Evolutionary conservation across 768 basidiomycete species (phyloP).

Genomic region (Leccinum subgranulosum): DNA sequence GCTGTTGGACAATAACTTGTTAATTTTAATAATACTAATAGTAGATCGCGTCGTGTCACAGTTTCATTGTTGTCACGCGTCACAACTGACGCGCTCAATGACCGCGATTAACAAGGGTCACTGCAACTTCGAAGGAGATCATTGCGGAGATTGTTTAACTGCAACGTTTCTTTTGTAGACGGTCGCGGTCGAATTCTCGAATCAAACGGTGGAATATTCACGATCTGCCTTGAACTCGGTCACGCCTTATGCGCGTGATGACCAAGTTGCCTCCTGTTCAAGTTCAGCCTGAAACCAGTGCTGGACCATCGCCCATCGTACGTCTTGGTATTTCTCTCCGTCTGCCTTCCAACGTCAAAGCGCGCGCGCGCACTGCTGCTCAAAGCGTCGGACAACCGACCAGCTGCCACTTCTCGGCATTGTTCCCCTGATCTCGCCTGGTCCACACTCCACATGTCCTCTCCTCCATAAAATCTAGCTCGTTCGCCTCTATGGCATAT

Average conservation of each 20-base stretch:
- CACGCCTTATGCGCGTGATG: conserved; percentile 19
- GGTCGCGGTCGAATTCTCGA: conserved; percentile 4
- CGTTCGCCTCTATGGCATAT: not conserved
- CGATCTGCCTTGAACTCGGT: not conserved
- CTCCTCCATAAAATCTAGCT: conserved; percentile 14
- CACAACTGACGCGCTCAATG: not conserved
- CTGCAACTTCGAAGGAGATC: not conserved
- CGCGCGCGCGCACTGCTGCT: not conserved
- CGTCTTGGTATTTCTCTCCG: not conserved
- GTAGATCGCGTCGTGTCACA: conserved; percentile 8
- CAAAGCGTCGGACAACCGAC: conserved; percentile 5
- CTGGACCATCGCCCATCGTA: not conserved
- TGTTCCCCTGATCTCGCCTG: conserved; percentile 13
- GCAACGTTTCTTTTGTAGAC: conserved; percentile 8
- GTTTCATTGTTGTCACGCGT: conserved; percentile 7
- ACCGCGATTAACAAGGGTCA: not conserved
- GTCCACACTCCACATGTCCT: conserved; percentile 22
- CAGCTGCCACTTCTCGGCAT: conserved; percentile 1
- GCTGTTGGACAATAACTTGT: not conserved
- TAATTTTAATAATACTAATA: not conserved
- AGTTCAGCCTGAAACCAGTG: conserved; percentile 14
- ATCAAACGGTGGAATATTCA: not conserved
- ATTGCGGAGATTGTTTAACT: conserved; percentile 18
- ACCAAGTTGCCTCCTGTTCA: conserved; percentile 3
- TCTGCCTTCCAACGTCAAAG: conserved; percentile 9